Conservation (phyloP, 2,329 filamentous ascomycete genomes). For the Alternaria gaisen region DNA sequence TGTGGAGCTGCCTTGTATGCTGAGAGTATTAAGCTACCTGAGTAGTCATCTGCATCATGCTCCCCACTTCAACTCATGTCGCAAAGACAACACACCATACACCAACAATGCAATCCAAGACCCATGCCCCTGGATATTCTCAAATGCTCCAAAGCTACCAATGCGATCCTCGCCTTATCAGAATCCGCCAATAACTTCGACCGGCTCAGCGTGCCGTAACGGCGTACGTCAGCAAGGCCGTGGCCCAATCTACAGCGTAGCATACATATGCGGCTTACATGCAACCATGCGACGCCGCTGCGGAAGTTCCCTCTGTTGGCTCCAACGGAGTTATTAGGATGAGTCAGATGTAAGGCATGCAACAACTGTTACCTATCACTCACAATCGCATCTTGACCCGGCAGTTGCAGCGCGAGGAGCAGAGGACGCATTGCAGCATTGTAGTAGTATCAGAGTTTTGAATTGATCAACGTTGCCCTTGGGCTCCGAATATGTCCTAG, state of each 20-base stretch:
- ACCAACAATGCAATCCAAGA: background rate
- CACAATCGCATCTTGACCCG: too few species aligned
- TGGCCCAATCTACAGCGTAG: conserved; percentile 9
- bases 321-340: conserved; percentile 6
- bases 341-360: conserved; percentile 7
- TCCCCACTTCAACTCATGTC: background rate
- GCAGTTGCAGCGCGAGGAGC: background rate
- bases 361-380: background rate
- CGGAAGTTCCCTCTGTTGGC: conserved; percentile 5
- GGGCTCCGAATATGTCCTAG: background rate
- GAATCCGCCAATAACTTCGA: background rate
- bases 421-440: background rate
- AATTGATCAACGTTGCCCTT: conserved; percentile 1
- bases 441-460: background rate
- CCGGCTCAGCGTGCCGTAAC: background rate
- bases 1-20: background rate
- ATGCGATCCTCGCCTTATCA: background rate
- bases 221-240: conserved; percentile 20
- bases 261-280: conserved; percentile 15
- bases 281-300: conserved; percentile 1
- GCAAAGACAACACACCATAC: background rate
- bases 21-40: background rate
- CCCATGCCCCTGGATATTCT: conserved; percentile 1
- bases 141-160: background rate
- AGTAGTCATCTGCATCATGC: background rate